A percentile compares a stretch with the other conserved stretches of the same genome.
phyloP scores from a whole-genome alignment of 108 stramenopile species.

The Pseudonitzschia multiseries region DNA sequence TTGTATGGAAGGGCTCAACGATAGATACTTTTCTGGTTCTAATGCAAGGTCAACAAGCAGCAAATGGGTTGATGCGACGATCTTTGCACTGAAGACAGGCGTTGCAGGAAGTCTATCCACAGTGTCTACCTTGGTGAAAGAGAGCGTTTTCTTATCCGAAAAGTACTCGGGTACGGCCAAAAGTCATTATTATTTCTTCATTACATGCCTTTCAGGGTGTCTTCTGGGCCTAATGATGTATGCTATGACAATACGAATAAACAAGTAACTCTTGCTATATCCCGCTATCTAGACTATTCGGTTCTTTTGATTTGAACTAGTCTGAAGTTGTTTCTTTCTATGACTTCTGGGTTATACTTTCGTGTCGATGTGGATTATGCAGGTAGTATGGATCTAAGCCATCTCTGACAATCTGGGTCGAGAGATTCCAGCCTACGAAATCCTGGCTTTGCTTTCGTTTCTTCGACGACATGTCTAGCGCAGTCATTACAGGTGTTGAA shows the following conservation, averaged over 20 bases:
- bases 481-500: slow-evolving; percentile 8
- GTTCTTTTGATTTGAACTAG: no score
- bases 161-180: slow-evolving; percentile 40
- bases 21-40: slow-evolving; percentile 9
- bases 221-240: slow-evolving; percentile 52
- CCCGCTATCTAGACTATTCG: neutral
- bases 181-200: slow-evolving; percentile 49
- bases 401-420: slow-evolving; percentile 3
- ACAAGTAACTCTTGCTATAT: neutral
- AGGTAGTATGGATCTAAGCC: neutral
- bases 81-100: slow-evolving; percentile 45
- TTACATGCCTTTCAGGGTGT: slow-evolving; percentile 45
- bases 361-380: neutral
- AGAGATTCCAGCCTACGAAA: slow-evolving; percentile 5
- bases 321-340: no score
- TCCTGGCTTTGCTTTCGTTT: slow-evolving; percentile 2
- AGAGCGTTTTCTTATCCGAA: slow-evolving; percentile 45
- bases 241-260: slow-evolving; percentile 46
- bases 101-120: slow-evolving; percentile 77
- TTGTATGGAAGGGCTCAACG: slow-evolving; percentile 28
- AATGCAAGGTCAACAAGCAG: neutral
- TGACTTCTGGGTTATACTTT: no score
- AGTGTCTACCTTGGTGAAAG: slow-evolving; percentile 74
- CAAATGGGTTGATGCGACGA: slow-evolving; percentile 12
- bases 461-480: slow-evolving; percentile 11